Evolutionary conservation across 1,139 yeast species (phyloP), one percentile per base, ranked within the genome.

Genomic region (Zygoascus sp.): DNA sequence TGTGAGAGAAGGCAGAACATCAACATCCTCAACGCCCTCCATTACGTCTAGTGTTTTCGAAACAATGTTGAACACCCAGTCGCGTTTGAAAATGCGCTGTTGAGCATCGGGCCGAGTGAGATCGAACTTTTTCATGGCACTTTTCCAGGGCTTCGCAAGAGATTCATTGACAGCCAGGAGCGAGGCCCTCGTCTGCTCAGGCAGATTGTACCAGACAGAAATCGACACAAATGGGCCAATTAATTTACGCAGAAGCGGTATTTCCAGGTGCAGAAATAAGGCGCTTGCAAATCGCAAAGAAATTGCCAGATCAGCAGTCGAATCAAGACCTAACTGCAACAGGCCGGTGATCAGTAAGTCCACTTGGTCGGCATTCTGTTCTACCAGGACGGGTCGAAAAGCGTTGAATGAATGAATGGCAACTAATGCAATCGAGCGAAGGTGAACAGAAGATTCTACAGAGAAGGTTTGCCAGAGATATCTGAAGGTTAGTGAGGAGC

Each of bases 161-260:
- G 43, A 47, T 2, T 62, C 51, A 19, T 56, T 41, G 4, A 48
- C 48, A 2, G 41, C 45, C 11, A 66, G 11, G 40, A 35, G n/a
- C 43, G 15, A 53, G 46, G 5, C 2, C 62, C 65, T 9, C 62
- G 40, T 11, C 41, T 39, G 10, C 28, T 42, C 22, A 57, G 55
- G 15, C 53, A 52, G 7, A 72, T 42, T 21, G 58, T 58, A 9
- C 77, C 75, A 74, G 0, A 66, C 60, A 3, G 63, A 53, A 6
- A 74, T 62, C 1, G 74, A 69, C 22, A 73, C 72, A 34, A 75
- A 47, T 1, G 71, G 70, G 1, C 65, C 63, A 2, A 66, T 42
- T 19, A 58, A 56, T 8, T 50, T 54, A 16, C 70, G 60, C 1
- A 71, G 54, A 0, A 42, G 20, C 0, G 55, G 49, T 1, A 50